phyloP scores from a whole-genome alignment of 2,329 filamentous ascomycete genomes.

The Orbilia oligospora region DNA sequence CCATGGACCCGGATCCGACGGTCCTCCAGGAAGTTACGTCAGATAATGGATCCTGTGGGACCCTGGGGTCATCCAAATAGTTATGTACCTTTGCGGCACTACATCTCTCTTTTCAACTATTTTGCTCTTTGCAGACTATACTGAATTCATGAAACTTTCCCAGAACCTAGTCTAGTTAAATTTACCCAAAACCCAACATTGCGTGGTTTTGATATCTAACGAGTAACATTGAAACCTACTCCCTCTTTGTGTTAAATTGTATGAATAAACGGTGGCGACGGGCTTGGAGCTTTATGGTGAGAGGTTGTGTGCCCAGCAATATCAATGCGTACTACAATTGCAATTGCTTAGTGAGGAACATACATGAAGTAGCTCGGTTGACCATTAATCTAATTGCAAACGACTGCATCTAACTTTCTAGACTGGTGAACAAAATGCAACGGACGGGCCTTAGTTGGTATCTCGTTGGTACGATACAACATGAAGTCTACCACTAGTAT shows the following conservation, averaged over 20 bases:
- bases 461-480: too few species aligned
- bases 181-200: not conserved
- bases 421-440: too few species aligned
- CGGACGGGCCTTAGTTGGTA: not conserved
- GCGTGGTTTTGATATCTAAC: not conserved
- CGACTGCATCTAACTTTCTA: too few species aligned
- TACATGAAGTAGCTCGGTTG: not conserved
- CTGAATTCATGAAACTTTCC: not conserved
- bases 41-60: not conserved
- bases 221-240: not conserved
- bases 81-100: not conserved
- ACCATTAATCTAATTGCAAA: too few species aligned
- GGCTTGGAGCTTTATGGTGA: not conserved
- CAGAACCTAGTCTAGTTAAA: too few species aligned
- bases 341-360: too few species aligned
- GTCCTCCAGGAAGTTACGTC: not conserved
- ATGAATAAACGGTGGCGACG: not conserved
- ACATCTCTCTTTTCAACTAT: not conserved
- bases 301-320: not conserved
- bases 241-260: not conserved
- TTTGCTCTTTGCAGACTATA: not conserved
- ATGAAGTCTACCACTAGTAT: too few species aligned
- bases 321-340: not conserved
- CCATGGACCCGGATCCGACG: not conserved
- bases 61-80: slow-evolving; percentile 4